Percentiles rank a stretch among this genome's conserved stretches.
These are phyloP conservation scores for Phytopythium mirpurense DNA, from an alignment of 352 stramenopile species.

Conservation along the genomic window DNA sequence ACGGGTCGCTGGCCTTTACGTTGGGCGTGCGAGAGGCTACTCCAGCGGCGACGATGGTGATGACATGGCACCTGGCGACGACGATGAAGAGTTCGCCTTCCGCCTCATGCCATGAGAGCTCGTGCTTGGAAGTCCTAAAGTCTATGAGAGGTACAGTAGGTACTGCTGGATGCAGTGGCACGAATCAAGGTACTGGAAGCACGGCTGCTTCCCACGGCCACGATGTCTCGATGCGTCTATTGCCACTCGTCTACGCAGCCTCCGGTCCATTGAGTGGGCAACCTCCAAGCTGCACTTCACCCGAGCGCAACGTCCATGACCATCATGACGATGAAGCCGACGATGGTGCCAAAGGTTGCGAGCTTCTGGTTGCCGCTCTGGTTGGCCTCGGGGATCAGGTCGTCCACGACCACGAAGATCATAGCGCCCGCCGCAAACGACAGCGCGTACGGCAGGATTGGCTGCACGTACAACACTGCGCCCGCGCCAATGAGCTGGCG, in stretches of 20 bases:
- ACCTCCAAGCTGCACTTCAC: conserved; percentile 14
- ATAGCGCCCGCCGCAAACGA: conserved; percentile 88
- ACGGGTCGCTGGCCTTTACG: not conserved
- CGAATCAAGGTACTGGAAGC: too few species aligned
- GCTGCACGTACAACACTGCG: conserved; percentile 82
- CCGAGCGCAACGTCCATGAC: conserved; percentile 83
- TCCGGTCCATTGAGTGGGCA: not conserved
- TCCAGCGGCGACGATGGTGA: not conserved
- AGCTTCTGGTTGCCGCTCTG: conserved; percentile 88
- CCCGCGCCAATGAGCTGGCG: conserved; percentile 73
- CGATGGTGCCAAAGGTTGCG: conserved; percentile 78
- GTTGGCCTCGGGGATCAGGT: conserved; percentile 86
- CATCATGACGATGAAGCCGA: conserved; percentile 93
- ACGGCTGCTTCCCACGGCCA: too few species aligned
- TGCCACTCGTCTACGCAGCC: not conserved
- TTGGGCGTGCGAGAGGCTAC: not conserved
- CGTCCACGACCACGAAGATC: conserved; percentile 91
- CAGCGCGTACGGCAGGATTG: conserved; percentile 87
- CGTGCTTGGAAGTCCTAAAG: not conserved
- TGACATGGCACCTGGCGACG: not conserved
- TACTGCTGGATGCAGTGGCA: too few species aligned
- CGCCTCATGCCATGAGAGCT: conserved; percentile 36
- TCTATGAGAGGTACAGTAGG: too few species aligned
- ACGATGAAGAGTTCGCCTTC: conserved; percentile 34
- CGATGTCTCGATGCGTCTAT: not conserved